These are phyloP conservation scores for Nigrograna mackinnonii DNA, from an alignment of 2,329 filamentous ascomycete species.

Conservation along the genomic window DNA sequence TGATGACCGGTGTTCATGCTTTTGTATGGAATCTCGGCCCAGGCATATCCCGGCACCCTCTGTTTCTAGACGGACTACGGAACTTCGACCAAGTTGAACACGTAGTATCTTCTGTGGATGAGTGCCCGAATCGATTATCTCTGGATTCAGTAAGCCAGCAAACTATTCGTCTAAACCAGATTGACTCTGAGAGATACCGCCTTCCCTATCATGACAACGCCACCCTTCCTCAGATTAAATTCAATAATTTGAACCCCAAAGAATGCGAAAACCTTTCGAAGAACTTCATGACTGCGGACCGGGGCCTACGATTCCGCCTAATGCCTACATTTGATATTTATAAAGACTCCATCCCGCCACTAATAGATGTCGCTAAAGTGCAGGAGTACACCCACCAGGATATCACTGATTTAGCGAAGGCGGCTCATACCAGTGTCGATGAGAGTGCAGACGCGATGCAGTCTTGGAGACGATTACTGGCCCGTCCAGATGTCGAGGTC, in stretches of 20 bases:
- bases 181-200: constrained; percentile 76
- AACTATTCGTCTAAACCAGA: constrained; percentile 68
- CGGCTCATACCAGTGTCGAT: constrained; percentile 41
- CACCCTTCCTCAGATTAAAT: constrained; percentile 42
- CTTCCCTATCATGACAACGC: constrained; percentile 69
- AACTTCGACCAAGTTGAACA: constrained; percentile 68
- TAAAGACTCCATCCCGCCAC: constrained; percentile 26
- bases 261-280: constrained; percentile 14
- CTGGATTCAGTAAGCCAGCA: constrained; percentile 69
- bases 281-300: constrained; percentile 34
- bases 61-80: constrained; percentile 71
- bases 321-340: constrained; percentile 49
- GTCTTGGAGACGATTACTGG: constrained; percentile 66
- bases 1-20: constrained; percentile 69
- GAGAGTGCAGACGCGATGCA: constrained; percentile 50
- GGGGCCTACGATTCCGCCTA: constrained; percentile 48
- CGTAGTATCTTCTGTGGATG: constrained; percentile 74
- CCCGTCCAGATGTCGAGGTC: constrained; percentile 77
- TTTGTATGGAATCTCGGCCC: constrained; percentile 83
- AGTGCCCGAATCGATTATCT: constrained; percentile 74
- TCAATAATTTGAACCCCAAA: background rate
- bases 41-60: constrained; percentile 64
- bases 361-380: constrained; percentile 52
- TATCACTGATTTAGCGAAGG: constrained; percentile 58
- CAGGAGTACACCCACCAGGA: constrained; percentile 46